Percentiles rank a stretch among this genome's conserved stretches.
Conservation (phyloP, 768 basidiomycete species). For the Paxillus involutus region DNA sequence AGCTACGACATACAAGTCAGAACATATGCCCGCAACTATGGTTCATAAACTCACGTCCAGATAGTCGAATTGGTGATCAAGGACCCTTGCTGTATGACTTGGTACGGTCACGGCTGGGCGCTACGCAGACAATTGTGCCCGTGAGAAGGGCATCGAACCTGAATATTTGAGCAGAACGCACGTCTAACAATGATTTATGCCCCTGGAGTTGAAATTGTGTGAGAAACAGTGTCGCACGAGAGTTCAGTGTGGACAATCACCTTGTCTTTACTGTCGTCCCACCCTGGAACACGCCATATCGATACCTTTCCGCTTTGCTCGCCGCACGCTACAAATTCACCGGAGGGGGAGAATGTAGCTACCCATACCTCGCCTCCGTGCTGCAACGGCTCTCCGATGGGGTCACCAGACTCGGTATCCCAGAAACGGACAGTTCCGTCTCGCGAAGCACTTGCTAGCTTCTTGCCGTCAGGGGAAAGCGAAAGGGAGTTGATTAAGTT, state of each 20-base stretch:
- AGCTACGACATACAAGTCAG: no score
- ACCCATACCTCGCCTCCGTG: background rate
- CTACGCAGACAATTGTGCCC: no score
- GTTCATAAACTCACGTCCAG: no score
- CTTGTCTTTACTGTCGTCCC: background rate
- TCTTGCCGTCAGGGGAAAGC: background rate
- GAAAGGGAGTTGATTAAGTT: background rate
- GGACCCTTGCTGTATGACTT: no score
- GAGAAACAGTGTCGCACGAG: no score
- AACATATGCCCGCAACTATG: no score
- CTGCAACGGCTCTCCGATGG: background rate
- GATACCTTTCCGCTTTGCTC: background rate
- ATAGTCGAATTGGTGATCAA: no score
- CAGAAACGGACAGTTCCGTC: background rate
- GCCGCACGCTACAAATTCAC: background rate
- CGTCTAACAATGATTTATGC: no score
- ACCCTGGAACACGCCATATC: background rate
- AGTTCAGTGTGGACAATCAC: no score
- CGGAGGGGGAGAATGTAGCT: background rate
- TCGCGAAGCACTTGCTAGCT: constrained; percentile 2
- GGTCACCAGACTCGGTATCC: background rate
- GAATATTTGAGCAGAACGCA: no score
- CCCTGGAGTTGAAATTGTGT: background rate
- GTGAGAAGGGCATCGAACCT: no score
- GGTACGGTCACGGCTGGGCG: no score